Percentiles rank a stretch among this genome's conserved stretches.
These are phyloP conservation scores for Blastomyces emzantsi DNA, from an alignment of 2,329 filamentous ascomycete species.

Conservation along the genomic window DNA sequence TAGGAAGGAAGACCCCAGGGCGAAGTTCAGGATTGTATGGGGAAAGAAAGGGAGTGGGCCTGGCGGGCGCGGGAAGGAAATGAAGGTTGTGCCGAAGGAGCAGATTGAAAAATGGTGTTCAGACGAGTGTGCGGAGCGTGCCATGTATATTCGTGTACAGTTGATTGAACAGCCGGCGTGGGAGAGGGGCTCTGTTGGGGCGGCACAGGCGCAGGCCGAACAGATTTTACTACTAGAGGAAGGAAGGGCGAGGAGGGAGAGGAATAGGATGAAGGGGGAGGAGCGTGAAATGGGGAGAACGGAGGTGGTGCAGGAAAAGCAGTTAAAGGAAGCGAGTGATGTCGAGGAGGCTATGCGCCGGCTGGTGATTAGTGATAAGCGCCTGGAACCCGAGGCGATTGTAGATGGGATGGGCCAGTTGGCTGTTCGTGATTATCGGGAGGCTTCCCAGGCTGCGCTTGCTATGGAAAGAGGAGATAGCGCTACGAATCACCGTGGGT, in stretches of 20 bases:
- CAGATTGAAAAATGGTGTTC: conserved; percentile 84
- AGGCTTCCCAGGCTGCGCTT: conserved; percentile 3
- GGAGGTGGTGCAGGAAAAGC: conserved; percentile 12
- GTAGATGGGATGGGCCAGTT: conserved; percentile 23
- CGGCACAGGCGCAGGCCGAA: conserved; percentile 40
- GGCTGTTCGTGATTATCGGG: conserved; percentile 20
- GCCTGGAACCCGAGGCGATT: conserved; percentile 11
- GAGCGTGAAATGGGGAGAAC: background rate
- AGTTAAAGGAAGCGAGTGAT: conserved; percentile 19
- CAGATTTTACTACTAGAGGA: conserved; percentile 60
- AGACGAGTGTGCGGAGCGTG: conserved; percentile 64
- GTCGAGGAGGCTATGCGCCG: conserved; percentile 19
- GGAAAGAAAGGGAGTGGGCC: conserved; percentile 43
- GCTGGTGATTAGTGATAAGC: conserved; percentile 17
- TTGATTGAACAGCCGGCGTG: conserved; percentile 76
- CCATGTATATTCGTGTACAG: conserved; percentile 81
- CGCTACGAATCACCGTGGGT: conserved; percentile 19
- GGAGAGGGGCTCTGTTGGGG: conserved; percentile 57
- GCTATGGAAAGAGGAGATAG: conserved; percentile 16
- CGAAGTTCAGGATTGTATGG: conserved; percentile 59
- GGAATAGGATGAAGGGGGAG: conserved; percentile 11
- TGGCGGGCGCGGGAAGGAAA: conserved; percentile 42
- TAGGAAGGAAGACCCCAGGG: conserved; percentile 46
- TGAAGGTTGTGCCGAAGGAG: conserved; percentile 58
- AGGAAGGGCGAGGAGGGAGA: conserved; percentile 25